phyloP scores from a whole-genome alignment of 148 eudicot genomes.

The Agrostemma githago region DNA sequence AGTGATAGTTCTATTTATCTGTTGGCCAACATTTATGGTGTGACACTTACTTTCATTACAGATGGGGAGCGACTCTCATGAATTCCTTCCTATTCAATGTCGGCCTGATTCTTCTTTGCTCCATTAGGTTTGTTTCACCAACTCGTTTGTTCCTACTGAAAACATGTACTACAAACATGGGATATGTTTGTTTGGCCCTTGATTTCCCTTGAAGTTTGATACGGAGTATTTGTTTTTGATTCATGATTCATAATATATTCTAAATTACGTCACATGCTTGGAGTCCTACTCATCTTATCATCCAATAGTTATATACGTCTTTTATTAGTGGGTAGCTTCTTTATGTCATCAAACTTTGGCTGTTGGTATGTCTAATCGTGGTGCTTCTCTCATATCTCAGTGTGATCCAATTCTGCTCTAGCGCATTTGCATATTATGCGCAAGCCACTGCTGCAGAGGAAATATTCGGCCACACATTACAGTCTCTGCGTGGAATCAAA shows the following conservation, averaged over 20 bases:
- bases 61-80: conserved; percentile 99
- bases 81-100: conserved; percentile 95
- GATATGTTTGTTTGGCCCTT: neutral
- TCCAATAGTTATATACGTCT: neutral
- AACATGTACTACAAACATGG: neutral
- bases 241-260: no score
- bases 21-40: neutral
- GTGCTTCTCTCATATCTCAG: conserved; percentile 41
- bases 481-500: conserved; percentile 95
- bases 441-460: conserved; percentile 99
- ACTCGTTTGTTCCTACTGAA: neutral
- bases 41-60: conserved; percentile 29
- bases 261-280: neutral
- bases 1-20: neutral
- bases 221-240: neutral
- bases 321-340: neutral
- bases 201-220: neutral
- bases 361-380: conserved; percentile 11
- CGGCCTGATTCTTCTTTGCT: conserved; percentile 96
- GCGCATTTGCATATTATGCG: conserved; percentile 94
- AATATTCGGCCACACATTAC: conserved; percentile 93
- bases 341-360: neutral
- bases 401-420: conserved; percentile 97
- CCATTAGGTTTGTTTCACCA: conserved; percentile 63
- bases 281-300: neutral